These are phyloP conservation scores for Trichoderma cornu-damae DNA, from an alignment of 2,329 filamentous ascomycete genomes.

Conservation along the genomic window DNA sequence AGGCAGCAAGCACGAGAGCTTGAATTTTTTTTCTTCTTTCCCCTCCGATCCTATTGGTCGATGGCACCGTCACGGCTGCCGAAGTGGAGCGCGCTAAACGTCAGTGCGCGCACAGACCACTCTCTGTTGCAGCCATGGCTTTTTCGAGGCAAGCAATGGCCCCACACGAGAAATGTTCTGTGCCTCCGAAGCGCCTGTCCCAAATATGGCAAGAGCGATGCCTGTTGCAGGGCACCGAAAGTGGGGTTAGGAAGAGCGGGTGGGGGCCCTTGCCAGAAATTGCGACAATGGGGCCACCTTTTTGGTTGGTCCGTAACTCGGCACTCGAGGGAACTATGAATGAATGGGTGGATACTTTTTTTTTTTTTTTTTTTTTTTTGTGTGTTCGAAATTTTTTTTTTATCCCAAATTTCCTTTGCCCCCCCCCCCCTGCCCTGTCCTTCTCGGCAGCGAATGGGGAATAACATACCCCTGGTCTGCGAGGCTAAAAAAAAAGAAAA, in stretches of 20 bases:
- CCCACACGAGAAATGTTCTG: not conserved
- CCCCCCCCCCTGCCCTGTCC: not conserved
- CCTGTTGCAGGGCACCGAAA: not conserved
- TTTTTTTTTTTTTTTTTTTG: constrained; percentile 4
- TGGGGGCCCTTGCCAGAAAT: constrained; percentile 4
- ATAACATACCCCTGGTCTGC: constrained; percentile 1
- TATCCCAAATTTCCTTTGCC: not conserved
- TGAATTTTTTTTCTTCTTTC: constrained; percentile 36
- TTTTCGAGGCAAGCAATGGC: constrained; percentile 11
- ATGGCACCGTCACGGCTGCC: constrained; percentile 33
- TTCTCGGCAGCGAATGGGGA: not conserved
- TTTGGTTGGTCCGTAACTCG: constrained; percentile 14
- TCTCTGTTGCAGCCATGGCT: constrained; percentile 13
- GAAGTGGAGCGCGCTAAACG: constrained; percentile 32
- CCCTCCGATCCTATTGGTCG: constrained; percentile 32
- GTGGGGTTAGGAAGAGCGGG: constrained; percentile 6
- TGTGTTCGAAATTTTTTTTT: too few species aligned
- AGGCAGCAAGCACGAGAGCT: constrained; percentile 34
- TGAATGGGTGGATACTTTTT: not conserved
- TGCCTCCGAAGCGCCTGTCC: constrained; percentile 1
- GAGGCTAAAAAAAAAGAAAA: constrained; percentile 11
- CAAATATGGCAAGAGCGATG: constrained; percentile 12
- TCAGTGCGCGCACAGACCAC: constrained; percentile 26
- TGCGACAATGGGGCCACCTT: not conserved
- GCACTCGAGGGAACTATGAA: constrained; percentile 8